Evolutionary conservation across 495 filamentous ascomycete species (phyloP), one percentile per base, ranked within the genome.

Genomic region (Daldinia grandis): DNA sequence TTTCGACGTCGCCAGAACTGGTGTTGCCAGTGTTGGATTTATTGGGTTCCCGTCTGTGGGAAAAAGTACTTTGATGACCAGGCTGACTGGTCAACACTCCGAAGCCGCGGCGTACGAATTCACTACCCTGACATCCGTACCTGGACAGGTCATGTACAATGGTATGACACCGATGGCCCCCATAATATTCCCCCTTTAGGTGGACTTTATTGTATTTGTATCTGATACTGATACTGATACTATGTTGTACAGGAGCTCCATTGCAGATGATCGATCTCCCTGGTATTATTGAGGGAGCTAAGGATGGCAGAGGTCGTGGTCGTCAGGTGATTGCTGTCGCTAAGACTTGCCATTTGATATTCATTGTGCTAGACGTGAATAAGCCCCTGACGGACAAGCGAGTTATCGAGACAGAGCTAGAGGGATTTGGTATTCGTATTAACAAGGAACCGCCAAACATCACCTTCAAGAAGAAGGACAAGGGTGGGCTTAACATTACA

Each of bases 261-360:
- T 93, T 99, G 74, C 95, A 99, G 81, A 99, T 99, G 87, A 90
- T 99, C 47, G 95, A 99, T 89, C 86, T 99, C 72, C 95, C 95
- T 8, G 95, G 95, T 88, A 99, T 99, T 76, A 99, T 99, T 70
- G 91, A 98, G 81, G 95, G 95, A 75, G 95, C 95, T 62, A 99
- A 99, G 80, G 95, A 99, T 80, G 95, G 95, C 61, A 96, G 97
- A 80, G 95, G 95, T 85, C 91, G 95, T 85, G 95, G 95, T 86
- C 90, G 96, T 72, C 95, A 99, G 81, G 95, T 99, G 72, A 99
- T 99, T 85, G 95, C 95, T 17, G 95, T 99, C 57, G 94, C 96
- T 56, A 98, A 98, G 85, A 98, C 95, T 38, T 99, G 95, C 83
- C 92, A 99, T 84, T 83, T 99, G 59, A 99, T 99, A 69, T 98